Evolutionary conservation across 176 grass and related monocot species (phyloP).

Genomic region (Oryza australiensis): DNA sequence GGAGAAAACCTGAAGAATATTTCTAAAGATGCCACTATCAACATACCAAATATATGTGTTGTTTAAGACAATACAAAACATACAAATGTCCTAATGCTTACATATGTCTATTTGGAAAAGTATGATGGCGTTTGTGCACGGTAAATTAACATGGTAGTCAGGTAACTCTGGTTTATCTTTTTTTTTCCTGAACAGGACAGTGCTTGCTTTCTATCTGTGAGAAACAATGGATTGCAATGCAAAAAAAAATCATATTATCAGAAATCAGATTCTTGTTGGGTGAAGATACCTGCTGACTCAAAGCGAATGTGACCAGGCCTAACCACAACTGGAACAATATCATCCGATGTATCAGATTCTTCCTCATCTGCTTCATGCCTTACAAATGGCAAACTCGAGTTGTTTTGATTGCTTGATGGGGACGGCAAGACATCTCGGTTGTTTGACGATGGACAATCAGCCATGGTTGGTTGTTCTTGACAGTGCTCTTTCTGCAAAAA

Average conservation of each 20-base stretch:
- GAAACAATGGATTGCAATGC: slow-evolving; percentile 21
- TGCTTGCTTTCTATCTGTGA: background rate
- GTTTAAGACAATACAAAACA: background rate
- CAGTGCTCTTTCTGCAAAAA: slow-evolving; percentile 47
- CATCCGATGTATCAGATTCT: slow-evolving; percentile 57
- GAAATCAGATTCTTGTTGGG: slow-evolving; percentile 1
- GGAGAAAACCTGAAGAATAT: background rate
- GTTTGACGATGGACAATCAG: slow-evolving; percentile 30
- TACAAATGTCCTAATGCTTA: background rate
- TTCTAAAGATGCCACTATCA: background rate
- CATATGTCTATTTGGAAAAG: background rate
- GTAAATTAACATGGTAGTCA: background rate
- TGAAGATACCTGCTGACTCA: slow-evolving; percentile 70
- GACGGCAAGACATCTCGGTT: slow-evolving; percentile 32
- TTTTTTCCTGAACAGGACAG: slow-evolving; percentile 4
- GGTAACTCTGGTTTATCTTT: background rate
- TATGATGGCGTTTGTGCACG: background rate
- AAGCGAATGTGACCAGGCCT: slow-evolving; percentile 96
- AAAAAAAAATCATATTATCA: slow-evolving; percentile 12
- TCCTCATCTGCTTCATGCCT: slow-evolving; percentile 39
- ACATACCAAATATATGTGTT: background rate
- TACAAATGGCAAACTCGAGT: slow-evolving; percentile 23
- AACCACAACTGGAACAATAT: slow-evolving; percentile 71
- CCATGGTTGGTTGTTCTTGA: slow-evolving; percentile 34
- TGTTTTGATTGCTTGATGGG: slow-evolving; percentile 45